Percentiles rank a stretch among this genome's conserved stretches.
These are phyloP conservation scores for Puya raimondii DNA, from an alignment of 176 grass and related monocot species.

Conservation along the genomic window DNA sequence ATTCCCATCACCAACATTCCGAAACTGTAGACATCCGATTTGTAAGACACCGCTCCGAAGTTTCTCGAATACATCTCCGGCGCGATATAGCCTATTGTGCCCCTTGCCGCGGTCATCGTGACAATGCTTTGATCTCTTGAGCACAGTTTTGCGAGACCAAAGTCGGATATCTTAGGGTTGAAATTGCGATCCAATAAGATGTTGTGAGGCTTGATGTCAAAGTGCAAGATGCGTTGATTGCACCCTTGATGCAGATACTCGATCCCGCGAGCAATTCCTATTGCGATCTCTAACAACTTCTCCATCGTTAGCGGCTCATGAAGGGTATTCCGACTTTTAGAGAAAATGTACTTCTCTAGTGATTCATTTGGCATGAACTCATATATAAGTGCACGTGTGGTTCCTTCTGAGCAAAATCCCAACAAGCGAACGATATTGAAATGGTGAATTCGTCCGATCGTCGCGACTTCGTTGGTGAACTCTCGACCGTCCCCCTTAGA, in stretches of 20 bases:
- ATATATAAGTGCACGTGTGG: neutral
- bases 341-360: slow-evolving; percentile 7
- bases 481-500: too few relatives aligned
- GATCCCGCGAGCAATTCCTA: neutral
- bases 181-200: neutral
- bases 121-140: slow-evolving; percentile 7
- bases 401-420: too few relatives aligned
- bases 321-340: neutral
- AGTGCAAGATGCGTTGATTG: slow-evolving; percentile 7
- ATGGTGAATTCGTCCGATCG: too few relatives aligned
- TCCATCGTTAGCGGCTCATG: neutral
- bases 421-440: too few relatives aligned
- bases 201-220: slow-evolving; percentile 9
- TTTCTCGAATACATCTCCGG: too few relatives aligned
- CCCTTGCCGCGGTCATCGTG: slow-evolving; percentile 7
- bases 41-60: too few relatives aligned
- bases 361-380: slow-evolving; percentile 7
- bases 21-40: too few relatives aligned
- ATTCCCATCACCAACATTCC: too few relatives aligned
- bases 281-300: neutral
- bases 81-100: slow-evolving; percentile 6
- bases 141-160: slow-evolving; percentile 5
- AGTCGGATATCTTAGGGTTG: slow-evolving; percentile 7
- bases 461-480: too few relatives aligned
- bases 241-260: slow-evolving; percentile 9